These are phyloP conservation scores for Arthroderma sp. DNA, from an alignment of 2,329 filamentous ascomycete species.

Conservation along the genomic window DNA sequence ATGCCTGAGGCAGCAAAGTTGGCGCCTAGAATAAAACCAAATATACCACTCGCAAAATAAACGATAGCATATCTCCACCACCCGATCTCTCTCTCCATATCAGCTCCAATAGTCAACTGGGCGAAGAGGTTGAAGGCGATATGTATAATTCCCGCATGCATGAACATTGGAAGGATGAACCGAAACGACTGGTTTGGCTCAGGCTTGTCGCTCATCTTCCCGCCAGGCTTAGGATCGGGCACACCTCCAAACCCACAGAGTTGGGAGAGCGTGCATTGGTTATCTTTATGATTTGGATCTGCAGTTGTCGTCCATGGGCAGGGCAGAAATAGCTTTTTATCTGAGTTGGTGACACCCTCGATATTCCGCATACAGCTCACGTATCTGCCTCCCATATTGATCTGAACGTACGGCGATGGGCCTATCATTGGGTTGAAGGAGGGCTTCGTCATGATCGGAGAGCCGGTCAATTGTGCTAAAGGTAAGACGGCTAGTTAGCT, in stretches of 20 bases:
- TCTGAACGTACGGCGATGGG: constrained; percentile 75
- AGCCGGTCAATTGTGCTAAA: constrained; percentile 60
- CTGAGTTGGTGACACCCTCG: constrained; percentile 27
- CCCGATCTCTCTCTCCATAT: constrained; percentile 87
- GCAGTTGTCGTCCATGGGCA: constrained; percentile 67
- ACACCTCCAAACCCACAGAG: constrained; percentile 75
- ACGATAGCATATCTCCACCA: constrained; percentile 77
- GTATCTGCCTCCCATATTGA: constrained; percentile 93
- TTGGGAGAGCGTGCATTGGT: constrained; percentile 59
- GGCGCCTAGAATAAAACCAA: constrained; percentile 86
- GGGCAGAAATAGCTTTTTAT: constrained; percentile 42
- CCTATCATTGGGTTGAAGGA: constrained; percentile 96
- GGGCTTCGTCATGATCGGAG: constrained; percentile 56
- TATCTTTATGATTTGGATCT: constrained; percentile 34
- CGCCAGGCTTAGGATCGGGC: constrained; percentile 45
- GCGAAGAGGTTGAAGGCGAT: constrained; percentile 92
- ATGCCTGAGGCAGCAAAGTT: constrained; percentile 78
- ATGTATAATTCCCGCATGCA: constrained; percentile 87
- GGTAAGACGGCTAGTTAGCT: constrained; percentile 5
- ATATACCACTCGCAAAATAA: constrained; percentile 83
- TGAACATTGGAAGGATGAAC: constrained; percentile 89
- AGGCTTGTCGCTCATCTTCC: constrained; percentile 41
- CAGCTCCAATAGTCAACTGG: constrained; percentile 75
- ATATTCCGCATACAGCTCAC: constrained; percentile 85
- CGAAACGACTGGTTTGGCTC: constrained; percentile 91